Conservation (phyloP, 768 basidiomycete species). For the Lentinula guzmanii region DNA sequence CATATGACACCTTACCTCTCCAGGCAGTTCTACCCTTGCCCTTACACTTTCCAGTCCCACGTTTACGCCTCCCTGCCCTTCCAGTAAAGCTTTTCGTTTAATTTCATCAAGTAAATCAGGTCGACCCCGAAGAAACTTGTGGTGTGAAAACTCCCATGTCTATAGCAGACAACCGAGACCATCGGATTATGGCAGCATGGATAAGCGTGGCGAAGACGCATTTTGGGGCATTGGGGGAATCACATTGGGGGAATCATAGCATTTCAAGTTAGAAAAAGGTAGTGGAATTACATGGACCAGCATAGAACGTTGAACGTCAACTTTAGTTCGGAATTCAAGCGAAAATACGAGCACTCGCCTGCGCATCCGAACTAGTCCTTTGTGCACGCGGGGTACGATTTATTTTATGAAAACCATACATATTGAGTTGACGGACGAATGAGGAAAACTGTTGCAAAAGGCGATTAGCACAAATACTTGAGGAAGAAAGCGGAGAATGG, state of each 20-base stretch:
- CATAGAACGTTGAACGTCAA: neutral
- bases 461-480: conserved; percentile 4
- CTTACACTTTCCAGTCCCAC: conserved; percentile 25
- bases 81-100: conserved; percentile 80
- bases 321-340: neutral
- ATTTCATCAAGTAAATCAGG: conserved; percentile 82
- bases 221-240: neutral
- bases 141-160: conserved; percentile 87
- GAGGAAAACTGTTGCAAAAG: conserved; percentile 65
- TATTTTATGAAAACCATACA: conserved; percentile 96
- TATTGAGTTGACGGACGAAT: conserved; percentile 92
- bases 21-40: conserved; percentile 74
- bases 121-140: conserved; percentile 76
- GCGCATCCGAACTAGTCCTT: conserved; percentile 72
- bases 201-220: neutral
- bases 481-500: conserved; percentile 7
- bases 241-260: too few species aligned
- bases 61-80: conserved; percentile 46
- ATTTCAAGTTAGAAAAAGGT: neutral
- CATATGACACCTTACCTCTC: conserved; percentile 47
- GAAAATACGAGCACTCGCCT: neutral
- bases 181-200: neutral
- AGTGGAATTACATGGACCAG: too few species aligned
- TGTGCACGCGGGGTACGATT: conserved; percentile 86
- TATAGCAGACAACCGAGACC: conserved; percentile 18